Base-by-base conservation (phyloP, 352 stramenopile species). In the Globisporangium cederbergense region DNA sequence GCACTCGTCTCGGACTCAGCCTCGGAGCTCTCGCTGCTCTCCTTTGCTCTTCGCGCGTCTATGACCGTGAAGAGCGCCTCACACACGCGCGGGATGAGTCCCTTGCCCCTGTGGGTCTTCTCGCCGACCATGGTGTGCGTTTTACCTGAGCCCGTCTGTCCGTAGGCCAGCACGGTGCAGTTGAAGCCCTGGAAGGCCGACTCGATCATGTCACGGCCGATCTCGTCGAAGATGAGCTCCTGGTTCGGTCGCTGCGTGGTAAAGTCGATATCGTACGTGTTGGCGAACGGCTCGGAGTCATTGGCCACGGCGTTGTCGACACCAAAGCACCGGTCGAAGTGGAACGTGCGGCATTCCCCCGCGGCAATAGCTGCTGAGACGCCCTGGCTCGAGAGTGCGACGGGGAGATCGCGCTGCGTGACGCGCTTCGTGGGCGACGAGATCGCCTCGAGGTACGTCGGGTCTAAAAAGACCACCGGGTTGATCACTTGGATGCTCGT, bases 81-180 rank as follows among this genome's bases (percentile, higher is more conserved):
- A 58, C 86, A 95, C 2, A 95, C 83, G 18, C 86, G 71, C 0
- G 86, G 86, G 36, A 95, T 92, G 46, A 95, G 68, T 0, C 86
- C 84, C 58, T 92, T 92, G 13, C 82, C 82, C 14, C 58, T 42
- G 7, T 52, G 71, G 11, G 63, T 76, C 63, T 92, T 86, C 57
- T 91, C 81, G 18, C 86, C 86, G 9, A 93, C 78, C 86, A 95
- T 93, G 3, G 84, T 95, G 63, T 95, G 85, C 1, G 86, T 95
- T 62, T 95, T 93, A 14, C 86, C 86, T 30, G 79, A 90, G 0
- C 86, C 86, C 0, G 86, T 95, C 70, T 95, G 84, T 0, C 86
- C 86, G 47, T 95, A 95, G 3, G 86, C 86, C 45, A 95, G 71
- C 60, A 95, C 73, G 4, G 83, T 92, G 60, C 86, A 95, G 56